A percentile compares a stretch with the other conserved stretches of the same genome.
Evolutionary conservation across 192 early-diverging fungal genomes (phyloP).

Genomic region (Globomyces pollinis-pini): DNA sequence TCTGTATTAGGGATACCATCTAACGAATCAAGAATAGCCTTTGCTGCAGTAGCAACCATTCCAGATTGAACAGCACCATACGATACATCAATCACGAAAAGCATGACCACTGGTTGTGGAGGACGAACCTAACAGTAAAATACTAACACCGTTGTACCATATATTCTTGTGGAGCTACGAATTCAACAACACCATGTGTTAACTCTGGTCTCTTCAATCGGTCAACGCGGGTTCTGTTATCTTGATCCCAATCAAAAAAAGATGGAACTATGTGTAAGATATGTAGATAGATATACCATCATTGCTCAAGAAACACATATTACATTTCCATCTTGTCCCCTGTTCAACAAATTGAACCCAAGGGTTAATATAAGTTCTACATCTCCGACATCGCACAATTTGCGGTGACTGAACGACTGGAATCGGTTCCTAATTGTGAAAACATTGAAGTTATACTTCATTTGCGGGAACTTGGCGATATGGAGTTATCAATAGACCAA

Average conservation of each 20-base stretch:
- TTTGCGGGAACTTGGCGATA: conserved; percentile 65
- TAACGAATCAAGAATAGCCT: conserved; percentile 72
- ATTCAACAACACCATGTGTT: conserved; percentile 85
- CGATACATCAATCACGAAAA: conserved; percentile 94
- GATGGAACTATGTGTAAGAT: conserved; percentile 32
- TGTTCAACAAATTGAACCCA: conserved; percentile 93
- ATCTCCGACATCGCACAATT: conserved; percentile 90
- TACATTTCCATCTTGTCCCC: conserved; percentile 93
- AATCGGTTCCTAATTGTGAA: conserved; percentile 59
- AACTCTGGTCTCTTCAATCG: conserved; percentile 84
- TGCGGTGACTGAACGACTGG: conserved; percentile 81
- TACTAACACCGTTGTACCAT: too few relatives aligned
- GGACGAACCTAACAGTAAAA: too few relatives aligned
- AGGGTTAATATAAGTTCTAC: conserved; percentile 94
- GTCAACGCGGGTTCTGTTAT: conserved; percentile 69
- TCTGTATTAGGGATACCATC: conserved; percentile 84
- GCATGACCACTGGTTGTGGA: conserved; percentile 88
- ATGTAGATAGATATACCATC: conserved; percentile 61
- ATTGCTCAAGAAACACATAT: conserved; percentile 86
- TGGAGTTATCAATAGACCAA: conserved; percentile 87
- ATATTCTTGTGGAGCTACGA: conserved; percentile 93
- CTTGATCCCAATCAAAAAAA: conserved; percentile 56
- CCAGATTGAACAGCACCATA: conserved; percentile 80
- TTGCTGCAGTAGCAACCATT: conserved; percentile 70
- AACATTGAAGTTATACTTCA: conserved; percentile 49